Conservation (phyloP, 495 filamentous ascomycete genomes). For the Penicillium cataractarum region DNA sequence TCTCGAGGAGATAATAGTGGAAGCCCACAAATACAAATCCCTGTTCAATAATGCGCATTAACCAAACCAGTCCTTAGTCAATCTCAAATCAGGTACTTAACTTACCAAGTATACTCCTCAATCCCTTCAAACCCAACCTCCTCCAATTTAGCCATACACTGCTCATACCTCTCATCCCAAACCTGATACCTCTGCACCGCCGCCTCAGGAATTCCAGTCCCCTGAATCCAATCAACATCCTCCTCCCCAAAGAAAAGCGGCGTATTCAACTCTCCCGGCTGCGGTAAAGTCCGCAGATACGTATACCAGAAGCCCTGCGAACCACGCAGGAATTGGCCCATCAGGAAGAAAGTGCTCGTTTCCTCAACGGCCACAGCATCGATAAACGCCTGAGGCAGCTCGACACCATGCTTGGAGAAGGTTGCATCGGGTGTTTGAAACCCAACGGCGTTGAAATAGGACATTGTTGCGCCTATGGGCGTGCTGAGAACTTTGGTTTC, state of each 20-base stretch:
- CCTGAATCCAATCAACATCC: constrained; percentile 61
- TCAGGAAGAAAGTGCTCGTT: constrained; percentile 56
- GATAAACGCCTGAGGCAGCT: constrained; percentile 40
- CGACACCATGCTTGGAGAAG: constrained; percentile 42
- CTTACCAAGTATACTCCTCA: constrained; percentile 51
- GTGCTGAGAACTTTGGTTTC: constrained; percentile 48
- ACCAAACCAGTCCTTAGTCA: background rate
- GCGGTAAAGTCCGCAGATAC: constrained; percentile 62
- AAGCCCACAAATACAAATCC: constrained; percentile 67
- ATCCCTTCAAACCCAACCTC: constrained; percentile 35
- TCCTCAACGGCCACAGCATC: constrained; percentile 43
- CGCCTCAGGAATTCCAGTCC: constrained; percentile 60
- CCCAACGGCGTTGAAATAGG: constrained; percentile 55
- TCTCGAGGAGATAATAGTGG: constrained; percentile 64
- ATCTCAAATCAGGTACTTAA: constrained; percentile 1
- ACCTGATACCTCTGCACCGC: constrained; percentile 42
- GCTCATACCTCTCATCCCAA: constrained; percentile 56
- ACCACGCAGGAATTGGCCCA: constrained; percentile 56
- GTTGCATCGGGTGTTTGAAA: constrained; percentile 18
- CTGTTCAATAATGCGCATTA: constrained; percentile 40
- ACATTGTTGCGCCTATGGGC: constrained; percentile 52
- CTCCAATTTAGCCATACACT: constrained; percentile 39
- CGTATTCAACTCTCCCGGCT: constrained; percentile 55
- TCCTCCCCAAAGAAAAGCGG: constrained; percentile 60
- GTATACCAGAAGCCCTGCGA: constrained; percentile 62